Conservation (phyloP, 257 asterid species). For the Solanum sitiens region DNA sequence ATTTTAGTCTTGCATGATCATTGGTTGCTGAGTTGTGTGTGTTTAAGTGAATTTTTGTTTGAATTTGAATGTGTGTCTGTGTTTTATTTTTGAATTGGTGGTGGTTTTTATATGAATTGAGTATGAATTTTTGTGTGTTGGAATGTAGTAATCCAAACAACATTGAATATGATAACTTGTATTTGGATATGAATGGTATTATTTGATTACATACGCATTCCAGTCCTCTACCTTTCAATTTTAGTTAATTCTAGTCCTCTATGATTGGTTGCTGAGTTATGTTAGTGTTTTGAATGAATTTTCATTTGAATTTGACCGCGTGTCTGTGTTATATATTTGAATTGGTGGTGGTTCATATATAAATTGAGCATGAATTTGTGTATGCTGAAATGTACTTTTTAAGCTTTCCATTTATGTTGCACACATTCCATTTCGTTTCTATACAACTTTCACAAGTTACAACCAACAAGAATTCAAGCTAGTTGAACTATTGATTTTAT, state of each 20-base stretch:
- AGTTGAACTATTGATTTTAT: background rate
- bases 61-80: background rate
- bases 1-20: background rate
- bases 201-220: background rate
- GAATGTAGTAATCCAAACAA: background rate
- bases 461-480: background rate
- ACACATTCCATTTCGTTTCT: background rate
- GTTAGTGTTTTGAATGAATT: background rate
- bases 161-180: slow-evolving; percentile 3
- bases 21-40: background rate
- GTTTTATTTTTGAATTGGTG: background rate
- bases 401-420: background rate
- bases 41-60: background rate
- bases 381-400: background rate
- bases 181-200: slow-evolving; percentile 10
- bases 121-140: background rate
- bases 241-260: background rate
- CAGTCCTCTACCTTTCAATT: background rate
- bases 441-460: background rate
- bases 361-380: background rate
- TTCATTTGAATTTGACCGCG: background rate
- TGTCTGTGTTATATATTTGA: background rate
- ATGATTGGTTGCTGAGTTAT: background rate
- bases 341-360: background rate
- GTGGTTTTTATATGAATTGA: background rate